phyloP scores from a whole-genome alignment of 2,329 filamentous ascomycete species.

The Colletotrichum chrysophilum region DNA sequence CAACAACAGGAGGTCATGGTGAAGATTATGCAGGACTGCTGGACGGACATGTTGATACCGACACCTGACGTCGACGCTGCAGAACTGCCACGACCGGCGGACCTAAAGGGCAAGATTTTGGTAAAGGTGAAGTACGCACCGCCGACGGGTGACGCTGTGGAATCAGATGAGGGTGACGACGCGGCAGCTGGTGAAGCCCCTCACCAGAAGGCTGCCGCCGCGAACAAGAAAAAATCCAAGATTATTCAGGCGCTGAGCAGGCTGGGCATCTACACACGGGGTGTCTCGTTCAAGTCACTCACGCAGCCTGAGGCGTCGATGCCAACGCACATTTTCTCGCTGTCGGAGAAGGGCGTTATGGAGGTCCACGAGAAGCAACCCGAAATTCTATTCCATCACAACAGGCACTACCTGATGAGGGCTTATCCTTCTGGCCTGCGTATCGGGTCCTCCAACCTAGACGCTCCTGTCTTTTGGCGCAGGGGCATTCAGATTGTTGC shows the following conservation, averaged over 20 bases:
- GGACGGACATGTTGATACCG: conserved; percentile 75
- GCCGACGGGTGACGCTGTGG: conserved; percentile 37
- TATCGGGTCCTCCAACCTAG: conserved; percentile 84
- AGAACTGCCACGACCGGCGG: conserved; percentile 69
- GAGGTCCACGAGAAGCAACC: conserved; percentile 58
- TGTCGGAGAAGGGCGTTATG: conserved; percentile 69
- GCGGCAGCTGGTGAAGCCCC: conserved; percentile 42
- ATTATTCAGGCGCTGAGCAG: conserved; percentile 77
- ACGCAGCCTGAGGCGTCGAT: conserved; percentile 72
- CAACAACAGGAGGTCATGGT: conserved; percentile 92
- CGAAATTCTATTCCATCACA: conserved; percentile 75
- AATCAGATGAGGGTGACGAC: conserved; percentile 38
- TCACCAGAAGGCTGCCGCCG: conserved; percentile 26
- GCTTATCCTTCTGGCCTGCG: conserved; percentile 86
- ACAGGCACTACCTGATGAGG: conserved; percentile 82
- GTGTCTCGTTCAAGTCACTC: conserved; percentile 82
- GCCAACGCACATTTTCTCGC: conserved; percentile 72
- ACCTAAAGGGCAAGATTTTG: conserved; percentile 79
- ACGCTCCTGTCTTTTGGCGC: conserved; percentile 85
- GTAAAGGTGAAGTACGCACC: conserved; percentile 80
- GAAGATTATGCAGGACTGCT: conserved; percentile 85
- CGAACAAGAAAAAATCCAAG: conserved; percentile 54
- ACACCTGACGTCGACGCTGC: conserved; percentile 49
- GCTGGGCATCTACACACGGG: conserved; percentile 83
- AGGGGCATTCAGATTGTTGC: conserved; percentile 90